Evolutionary conservation across 2,329 filamentous ascomycete species (phyloP), one percentile per base, ranked within the genome.

Genomic region (Colletotrichum echinochloae): DNA sequence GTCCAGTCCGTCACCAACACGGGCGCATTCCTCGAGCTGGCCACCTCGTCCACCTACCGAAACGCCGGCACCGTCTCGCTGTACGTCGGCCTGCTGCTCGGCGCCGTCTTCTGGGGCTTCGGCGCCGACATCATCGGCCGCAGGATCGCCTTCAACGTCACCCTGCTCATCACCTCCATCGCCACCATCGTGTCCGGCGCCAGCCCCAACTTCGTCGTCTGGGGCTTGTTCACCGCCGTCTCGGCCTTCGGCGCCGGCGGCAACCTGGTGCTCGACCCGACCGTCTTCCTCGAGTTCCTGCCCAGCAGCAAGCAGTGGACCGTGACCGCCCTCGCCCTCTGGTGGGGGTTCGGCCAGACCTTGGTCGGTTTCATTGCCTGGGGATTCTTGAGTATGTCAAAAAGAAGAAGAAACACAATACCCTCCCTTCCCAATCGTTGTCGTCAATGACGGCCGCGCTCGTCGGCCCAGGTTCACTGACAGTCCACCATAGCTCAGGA

Each of bases 51-150:
- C 80, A 83, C 18, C 7, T 90, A 86, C 72, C 74, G 75, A 2
- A 83, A 83, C 68, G 88, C 84, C 11, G 79, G 90, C 51, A 90
- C 85, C 1, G 84, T 91, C 59, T 85, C 89, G 6, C 85, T 83
- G 0, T 91, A 89, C 70, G 83, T 85, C 1, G 84, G 83, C 4
- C 82, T 83, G 79, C 80, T 82, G 65, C 72, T 81, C 2, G 85
- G 88, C 3, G 88, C 88, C 5, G 76, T 91, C 23, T 91, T 91
- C 77, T 92, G 90, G 89, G 89, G 89, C 0, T 77, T 90, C 28
- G 84, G 83, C 2, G 89, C 88, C 12, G 90, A 92, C 74, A 84
- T 91, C 30, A 88, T 92, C 64, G 90, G 89, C 1, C 82, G 90
- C 23, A 85, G 86, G 69, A 87, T 87, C 73, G 90, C 90, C 0